Evolutionary conservation across 1,284 basidiomycete genomes (phyloP), one percentile per base, ranked within the genome.

Genomic region (Rhodotorula glutinis): DNA sequence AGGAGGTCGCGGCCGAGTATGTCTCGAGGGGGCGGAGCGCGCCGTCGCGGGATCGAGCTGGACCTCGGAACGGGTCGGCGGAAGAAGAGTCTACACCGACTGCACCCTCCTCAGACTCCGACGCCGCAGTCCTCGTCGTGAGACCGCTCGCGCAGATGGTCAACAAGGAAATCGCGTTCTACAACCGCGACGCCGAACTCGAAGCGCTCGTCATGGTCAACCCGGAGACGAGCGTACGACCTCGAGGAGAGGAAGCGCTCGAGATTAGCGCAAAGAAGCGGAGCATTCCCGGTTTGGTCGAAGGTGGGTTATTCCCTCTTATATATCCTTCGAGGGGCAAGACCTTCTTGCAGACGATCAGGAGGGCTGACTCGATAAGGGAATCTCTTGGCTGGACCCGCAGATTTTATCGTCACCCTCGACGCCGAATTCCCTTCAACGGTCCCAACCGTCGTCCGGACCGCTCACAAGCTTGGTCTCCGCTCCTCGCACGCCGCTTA

Each of bases 401-500:
- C 57, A 70, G 71, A 71, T n/a, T 74, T 74, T 27, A 60, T 74
- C 27, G 23, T 54, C 21, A 54, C 60, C 5, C 63, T 74, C 49
- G 66, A 74, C 23, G 57, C 53, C 30, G 53, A 63, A 14, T 74
- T 74, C 57, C 71, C 73, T 3, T 68, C 61, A 7, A 74, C 73
- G 13, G 69, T 69, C 11, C 69, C 67, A 33, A 74, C 72, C 60
- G 66, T 74, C 47, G 47, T 69, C 14, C 63, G 70, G 19, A 74
- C 73, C 2, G 67, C 72, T 1, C 69, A 73, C 47, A 74, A 74
- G 58, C 55, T 74, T 14, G 71, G 72, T 4, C 41, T 71, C 49
- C 58, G 67, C 11, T 51, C 60, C 23, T 56, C 64, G 2, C 56
- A 70, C 40, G 54, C 62, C 13, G 30, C 46, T 1, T 27, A 19